Conservation (phyloP, 345 rosid species). For the Cardamine chenopodiifolia region DNA sequence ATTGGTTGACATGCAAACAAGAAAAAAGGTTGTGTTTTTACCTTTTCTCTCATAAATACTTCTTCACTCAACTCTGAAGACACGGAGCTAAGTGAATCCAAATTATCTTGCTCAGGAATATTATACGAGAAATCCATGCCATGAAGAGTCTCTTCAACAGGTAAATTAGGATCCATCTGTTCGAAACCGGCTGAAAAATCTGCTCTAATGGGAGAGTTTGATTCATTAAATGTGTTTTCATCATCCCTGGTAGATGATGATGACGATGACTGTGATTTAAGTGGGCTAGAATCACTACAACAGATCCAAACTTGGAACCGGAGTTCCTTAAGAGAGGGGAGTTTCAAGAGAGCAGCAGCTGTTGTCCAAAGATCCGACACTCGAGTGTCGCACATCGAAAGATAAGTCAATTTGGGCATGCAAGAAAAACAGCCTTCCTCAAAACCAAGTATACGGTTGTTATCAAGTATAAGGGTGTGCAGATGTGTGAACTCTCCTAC, state of each 20-base stretch:
- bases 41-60: conserved; percentile 54
- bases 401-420: conserved; percentile 75
- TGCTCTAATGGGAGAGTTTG: conserved; percentile 36
- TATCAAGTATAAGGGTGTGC: conserved; percentile 77
- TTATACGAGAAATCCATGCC: conserved; percentile 58
- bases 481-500: conserved; percentile 66
- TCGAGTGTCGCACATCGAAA: conserved; percentile 84
- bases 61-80: conserved; percentile 50
- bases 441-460: conserved; percentile 67
- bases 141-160: conserved; percentile 49
- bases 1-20: neutral
- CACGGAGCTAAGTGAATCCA: conserved; percentile 41
- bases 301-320: conserved; percentile 75
- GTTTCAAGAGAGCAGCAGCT: conserved; percentile 72
- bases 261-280: conserved; percentile 41
- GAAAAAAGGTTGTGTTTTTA: conserved; percentile 36
- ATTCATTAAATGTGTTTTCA: conserved; percentile 38
- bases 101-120: conserved; percentile 47
- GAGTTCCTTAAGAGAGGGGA: conserved; percentile 65
- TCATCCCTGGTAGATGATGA: conserved; percentile 44
- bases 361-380: conserved; percentile 89
- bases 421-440: conserved; percentile 76
- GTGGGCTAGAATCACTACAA: conserved; percentile 54
- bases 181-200: conserved; percentile 35
- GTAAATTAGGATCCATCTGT: conserved; percentile 41